Evolutionary conservation across 306 rosid species (phyloP).

Genomic region (Ziziphus jujuba): DNA sequence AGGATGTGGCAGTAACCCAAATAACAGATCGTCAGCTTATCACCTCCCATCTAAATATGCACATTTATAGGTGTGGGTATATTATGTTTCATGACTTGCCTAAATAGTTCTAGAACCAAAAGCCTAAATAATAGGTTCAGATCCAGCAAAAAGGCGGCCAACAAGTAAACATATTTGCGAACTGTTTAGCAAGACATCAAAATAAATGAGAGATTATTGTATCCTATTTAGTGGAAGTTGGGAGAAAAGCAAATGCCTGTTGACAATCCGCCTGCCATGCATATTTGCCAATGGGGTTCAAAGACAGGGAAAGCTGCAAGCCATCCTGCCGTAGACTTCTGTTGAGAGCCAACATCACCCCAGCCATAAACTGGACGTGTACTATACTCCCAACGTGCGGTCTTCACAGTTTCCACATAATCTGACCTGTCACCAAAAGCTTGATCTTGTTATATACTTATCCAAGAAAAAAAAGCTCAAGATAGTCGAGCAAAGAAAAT

Average conservation of each 20-base stretch:
- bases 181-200: not conserved
- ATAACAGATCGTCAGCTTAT: not conserved
- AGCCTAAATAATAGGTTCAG: slow-evolving; percentile 5
- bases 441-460: slow-evolving; percentile 19
- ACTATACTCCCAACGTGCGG: slow-evolving; percentile 92
- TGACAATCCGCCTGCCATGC: slow-evolving; percentile 91
- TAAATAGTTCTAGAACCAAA: slow-evolving; percentile 9
- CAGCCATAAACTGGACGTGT: slow-evolving; percentile 89
- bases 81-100: slow-evolving; percentile 13
- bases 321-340: slow-evolving; percentile 98
- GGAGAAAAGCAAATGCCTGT: slow-evolving; percentile 60
- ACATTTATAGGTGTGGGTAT: not conserved
- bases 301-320: slow-evolving; percentile 97
- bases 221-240: slow-evolving; percentile 3
- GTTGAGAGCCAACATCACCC: slow-evolving; percentile 85
- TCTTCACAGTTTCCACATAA: slow-evolving; percentile 75
- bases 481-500: not conserved
- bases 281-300: slow-evolving; percentile 99
- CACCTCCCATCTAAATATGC: not conserved
- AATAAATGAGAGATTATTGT: slow-evolving; percentile 7
- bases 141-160: slow-evolving; percentile 10
- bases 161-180: not conserved
- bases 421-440: slow-evolving; percentile 58
- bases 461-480: slow-evolving; percentile 19
- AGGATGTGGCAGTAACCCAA: not conserved